These are phyloP conservation scores for Spiraea crenata DNA, from an alignment of 331 rosid species.

Conservation along the genomic window DNA sequence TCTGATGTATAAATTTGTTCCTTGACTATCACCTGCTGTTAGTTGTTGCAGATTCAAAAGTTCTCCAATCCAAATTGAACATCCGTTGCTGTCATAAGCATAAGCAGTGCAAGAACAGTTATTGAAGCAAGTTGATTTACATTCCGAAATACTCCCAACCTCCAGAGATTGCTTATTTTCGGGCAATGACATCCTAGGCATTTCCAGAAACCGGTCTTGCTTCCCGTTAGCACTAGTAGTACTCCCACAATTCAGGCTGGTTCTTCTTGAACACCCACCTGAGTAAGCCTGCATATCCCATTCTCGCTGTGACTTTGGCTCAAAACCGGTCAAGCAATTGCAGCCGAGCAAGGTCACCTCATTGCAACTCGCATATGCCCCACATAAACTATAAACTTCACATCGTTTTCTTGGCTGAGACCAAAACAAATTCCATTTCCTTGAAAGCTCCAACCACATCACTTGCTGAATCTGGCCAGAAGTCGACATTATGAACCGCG, in stretches of 20 bases:
- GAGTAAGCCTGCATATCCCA: slow-evolving; percentile 33
- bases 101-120: slow-evolving; percentile 40
- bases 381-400: slow-evolving; percentile 39
- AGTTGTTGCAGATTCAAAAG: slow-evolving; percentile 25
- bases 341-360: slow-evolving; percentile 23
- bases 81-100: slow-evolving; percentile 18
- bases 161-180: neutral
- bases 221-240: neutral
- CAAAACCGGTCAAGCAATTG: slow-evolving; percentile 33
- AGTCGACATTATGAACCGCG: neutral
- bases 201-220: slow-evolving; percentile 21
- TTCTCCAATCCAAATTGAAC: slow-evolving; percentile 29
- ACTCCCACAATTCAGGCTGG: slow-evolving; percentile 22
- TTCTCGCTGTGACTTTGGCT: slow-evolving; percentile 11
- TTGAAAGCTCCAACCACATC: neutral
- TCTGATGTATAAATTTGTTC: slow-evolving; percentile 24
- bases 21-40: neutral
- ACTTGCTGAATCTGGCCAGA: slow-evolving; percentile 18
- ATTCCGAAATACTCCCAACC: slow-evolving; percentile 25
- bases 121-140: slow-evolving; percentile 25
- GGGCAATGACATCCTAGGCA: slow-evolving; percentile 23
- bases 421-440: slow-evolving; percentile 32
- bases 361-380: slow-evolving; percentile 38
- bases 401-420: slow-evolving; percentile 38
- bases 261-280: slow-evolving; percentile 37